Percentiles rank a stretch among this genome's conserved stretches.
Conservation (phyloP, 495 filamentous ascomycete genomes). For the Penicillium ucsense region DNA sequence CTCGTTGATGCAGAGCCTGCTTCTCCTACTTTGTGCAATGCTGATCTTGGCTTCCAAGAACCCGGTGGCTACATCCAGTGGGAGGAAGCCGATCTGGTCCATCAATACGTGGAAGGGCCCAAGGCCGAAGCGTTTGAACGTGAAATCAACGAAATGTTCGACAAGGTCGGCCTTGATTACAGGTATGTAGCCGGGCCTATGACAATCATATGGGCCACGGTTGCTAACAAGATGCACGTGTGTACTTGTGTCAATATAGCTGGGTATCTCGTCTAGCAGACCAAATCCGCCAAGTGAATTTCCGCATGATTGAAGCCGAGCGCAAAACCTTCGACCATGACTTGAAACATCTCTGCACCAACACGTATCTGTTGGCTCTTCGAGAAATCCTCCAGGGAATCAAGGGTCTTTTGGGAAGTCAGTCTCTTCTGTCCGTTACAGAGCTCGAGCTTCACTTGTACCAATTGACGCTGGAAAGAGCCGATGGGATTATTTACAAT, state of each 20-base stretch:
- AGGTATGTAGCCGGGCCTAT: neutral
- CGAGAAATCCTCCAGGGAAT: slow-evolving; percentile 5
- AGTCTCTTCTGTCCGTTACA: neutral
- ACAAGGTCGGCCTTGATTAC: slow-evolving; percentile 3
- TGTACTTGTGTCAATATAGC: neutral
- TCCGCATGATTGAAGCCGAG: slow-evolving; percentile 1
- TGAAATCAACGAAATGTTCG: neutral
- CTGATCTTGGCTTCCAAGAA: slow-evolving; percentile 6
- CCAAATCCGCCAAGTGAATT: neutral
- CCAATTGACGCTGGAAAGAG: neutral
- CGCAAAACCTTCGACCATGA: neutral
- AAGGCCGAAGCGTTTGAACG: slow-evolving; percentile 3
- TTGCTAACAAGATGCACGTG: no score
- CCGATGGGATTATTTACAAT: slow-evolving; percentile 3
- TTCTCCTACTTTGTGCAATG: neutral
- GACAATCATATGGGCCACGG: neutral
- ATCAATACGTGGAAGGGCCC: slow-evolving; percentile 4
- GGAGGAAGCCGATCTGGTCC: slow-evolving; percentile 19
- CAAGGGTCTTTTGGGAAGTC: neutral
- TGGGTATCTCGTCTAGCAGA: slow-evolving; percentile 4
- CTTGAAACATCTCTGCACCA: slow-evolving; percentile 4
- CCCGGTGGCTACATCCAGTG: slow-evolving; percentile 26
- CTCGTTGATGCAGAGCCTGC: no score
- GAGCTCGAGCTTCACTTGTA: neutral
- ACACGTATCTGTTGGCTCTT: slow-evolving; percentile 7